Percentiles rank a stretch among this genome's conserved stretches.
These are phyloP conservation scores for Citrus reticulata DNA, from an alignment of 345 rosid genomes.

Conservation along the genomic window DNA sequence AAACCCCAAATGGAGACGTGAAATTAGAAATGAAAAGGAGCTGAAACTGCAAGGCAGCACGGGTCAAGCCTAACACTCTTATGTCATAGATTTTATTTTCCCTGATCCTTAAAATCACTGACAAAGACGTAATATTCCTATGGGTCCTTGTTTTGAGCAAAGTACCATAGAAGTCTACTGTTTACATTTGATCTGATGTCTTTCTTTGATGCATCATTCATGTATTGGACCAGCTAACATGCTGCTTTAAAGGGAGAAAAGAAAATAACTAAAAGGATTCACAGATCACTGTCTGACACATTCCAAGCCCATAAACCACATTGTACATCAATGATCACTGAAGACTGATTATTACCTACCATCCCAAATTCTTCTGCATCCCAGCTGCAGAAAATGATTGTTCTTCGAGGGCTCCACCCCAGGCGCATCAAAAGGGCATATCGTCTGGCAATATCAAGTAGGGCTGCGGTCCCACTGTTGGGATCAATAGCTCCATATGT, in stretches of 20 bases:
- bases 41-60: background rate
- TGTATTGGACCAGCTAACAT: background rate
- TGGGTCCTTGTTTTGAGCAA: background rate
- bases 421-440: slow-evolving; percentile 52
- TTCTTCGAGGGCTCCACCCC: slow-evolving; percentile 94
- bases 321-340: background rate
- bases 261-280: no score
- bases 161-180: background rate
- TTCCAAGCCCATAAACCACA: background rate
- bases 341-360: slow-evolving; percentile 53
- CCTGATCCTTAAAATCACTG: background rate
- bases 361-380: slow-evolving; percentile 99
- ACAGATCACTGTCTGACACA: background rate
- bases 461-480: slow-evolving; percentile 92
- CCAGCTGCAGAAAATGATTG: slow-evolving; percentile 87
- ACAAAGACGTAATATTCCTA: background rate
- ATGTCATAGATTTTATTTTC: background rate
- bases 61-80: background rate
- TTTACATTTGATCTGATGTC: background rate
- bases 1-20: background rate
- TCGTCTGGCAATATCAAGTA: slow-evolving; percentile 84
- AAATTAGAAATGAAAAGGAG: background rate
- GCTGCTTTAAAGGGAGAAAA: background rate
- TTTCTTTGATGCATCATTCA: background rate
- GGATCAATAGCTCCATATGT: slow-evolving; percentile 99